Conservation (phyloP, 371 early-diverging fungal species). For the Lichtheimia hyalospora region DNA sequence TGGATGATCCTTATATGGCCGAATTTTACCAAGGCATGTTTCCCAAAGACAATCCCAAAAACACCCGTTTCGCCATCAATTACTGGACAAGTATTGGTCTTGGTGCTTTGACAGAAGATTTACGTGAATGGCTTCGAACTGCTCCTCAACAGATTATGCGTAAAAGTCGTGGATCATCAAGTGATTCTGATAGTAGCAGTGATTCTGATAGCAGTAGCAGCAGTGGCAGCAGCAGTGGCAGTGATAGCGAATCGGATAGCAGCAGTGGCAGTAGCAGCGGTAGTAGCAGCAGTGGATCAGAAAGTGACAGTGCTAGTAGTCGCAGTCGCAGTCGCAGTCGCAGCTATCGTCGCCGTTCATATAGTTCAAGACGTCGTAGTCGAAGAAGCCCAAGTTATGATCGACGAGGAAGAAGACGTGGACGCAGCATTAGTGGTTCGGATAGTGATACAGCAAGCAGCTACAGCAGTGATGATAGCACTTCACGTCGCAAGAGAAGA, state of each 20-base stretch:
- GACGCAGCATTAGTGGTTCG: no score
- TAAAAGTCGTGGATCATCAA: constrained; percentile 30
- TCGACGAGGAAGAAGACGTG: no score
- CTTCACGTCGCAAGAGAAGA: no score
- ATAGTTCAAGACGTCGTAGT: no score
- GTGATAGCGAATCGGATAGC: constrained; percentile 13
- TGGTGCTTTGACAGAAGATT: constrained; percentile 90
- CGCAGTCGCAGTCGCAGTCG: background rate
- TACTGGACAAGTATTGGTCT: constrained; percentile 95
- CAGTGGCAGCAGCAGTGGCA: constrained; percentile 12
- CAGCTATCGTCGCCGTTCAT: background rate
- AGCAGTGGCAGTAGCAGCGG: constrained; percentile 13
- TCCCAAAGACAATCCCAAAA: constrained; percentile 84
- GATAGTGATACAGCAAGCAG: no score
- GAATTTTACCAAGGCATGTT: constrained; percentile 84
- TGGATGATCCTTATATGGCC: constrained; percentile 65
- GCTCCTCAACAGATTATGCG: constrained; percentile 60
- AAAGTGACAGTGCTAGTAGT: constrained; percentile 7
- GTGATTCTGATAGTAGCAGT: constrained; percentile 16
- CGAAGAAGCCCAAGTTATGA: no score
- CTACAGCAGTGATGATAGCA: no score
- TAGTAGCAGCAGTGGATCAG: constrained; percentile 16
- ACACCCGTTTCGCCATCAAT: constrained; percentile 96
- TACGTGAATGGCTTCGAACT: constrained; percentile 81
- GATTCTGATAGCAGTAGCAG: constrained; percentile 23